phyloP scores from a whole-genome alignment of 495 filamentous ascomycete genomes.

The Pyrenopolyporus hunteri region DNA sequence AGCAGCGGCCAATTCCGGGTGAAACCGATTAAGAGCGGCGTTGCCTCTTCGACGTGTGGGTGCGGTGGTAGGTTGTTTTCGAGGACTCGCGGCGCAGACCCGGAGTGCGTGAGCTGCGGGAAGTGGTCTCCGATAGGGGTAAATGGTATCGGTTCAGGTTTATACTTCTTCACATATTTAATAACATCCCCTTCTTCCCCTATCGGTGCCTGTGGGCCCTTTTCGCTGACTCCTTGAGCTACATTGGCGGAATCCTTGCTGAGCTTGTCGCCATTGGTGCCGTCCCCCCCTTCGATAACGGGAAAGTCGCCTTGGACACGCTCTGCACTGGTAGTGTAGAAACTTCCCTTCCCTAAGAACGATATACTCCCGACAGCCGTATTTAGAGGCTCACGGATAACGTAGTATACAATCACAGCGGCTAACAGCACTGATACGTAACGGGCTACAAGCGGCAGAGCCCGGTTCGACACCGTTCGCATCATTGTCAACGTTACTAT shows the following conservation, averaged over 20 bases:
- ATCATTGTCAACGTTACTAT: conserved; percentile 38
- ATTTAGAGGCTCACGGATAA: conserved; percentile 38
- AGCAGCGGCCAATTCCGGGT: conserved; percentile 64
- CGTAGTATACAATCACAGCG: conserved; percentile 38
- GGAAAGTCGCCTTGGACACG: conserved; percentile 4
- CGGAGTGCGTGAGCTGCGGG: conserved; percentile 32
- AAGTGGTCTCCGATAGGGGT: conserved; percentile 40
- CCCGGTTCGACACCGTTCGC: conserved; percentile 41
- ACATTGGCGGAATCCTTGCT: conserved; percentile 13
- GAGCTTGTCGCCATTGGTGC: conserved; percentile 1
- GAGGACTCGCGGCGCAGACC: conserved; percentile 35
- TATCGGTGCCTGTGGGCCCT: conserved; percentile 32
- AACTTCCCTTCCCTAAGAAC: background rate
- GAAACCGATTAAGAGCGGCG: conserved; percentile 65
- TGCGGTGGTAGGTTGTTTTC: conserved; percentile 48
- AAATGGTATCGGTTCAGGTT: conserved; percentile 29
- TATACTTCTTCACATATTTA: conserved; percentile 39
- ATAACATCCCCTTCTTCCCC: background rate
- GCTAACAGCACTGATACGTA: conserved; percentile 37
- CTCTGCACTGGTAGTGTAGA: background rate
- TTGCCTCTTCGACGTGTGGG: conserved; percentile 48
- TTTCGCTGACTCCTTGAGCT: conserved; percentile 21
- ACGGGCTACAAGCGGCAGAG: conserved; percentile 37
- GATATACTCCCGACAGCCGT: conserved; percentile 21
- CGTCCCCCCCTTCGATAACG: background rate